Conservation (phyloP, 495 filamentous ascomycete genomes). For the Xylaria palmicola region DNA sequence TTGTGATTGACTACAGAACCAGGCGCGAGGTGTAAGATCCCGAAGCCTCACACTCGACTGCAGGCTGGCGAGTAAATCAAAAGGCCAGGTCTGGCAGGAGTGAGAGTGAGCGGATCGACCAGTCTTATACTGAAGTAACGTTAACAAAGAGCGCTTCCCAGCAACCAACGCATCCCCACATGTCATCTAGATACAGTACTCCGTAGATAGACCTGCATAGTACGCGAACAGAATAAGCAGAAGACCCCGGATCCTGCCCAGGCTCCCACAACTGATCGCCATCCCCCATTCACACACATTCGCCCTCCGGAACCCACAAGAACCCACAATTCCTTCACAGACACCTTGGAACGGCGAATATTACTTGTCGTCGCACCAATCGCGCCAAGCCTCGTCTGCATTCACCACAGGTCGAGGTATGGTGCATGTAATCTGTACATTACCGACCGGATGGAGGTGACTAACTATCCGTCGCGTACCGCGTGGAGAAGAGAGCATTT, state of each 20-base stretch:
- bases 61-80: not conserved
- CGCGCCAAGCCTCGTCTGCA: not conserved
- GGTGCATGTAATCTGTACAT: not conserved
- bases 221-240: not conserved
- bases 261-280: slow-evolving; percentile 5
- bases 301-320: not conserved
- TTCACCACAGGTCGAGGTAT: not conserved
- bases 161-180: not conserved
- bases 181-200: not conserved
- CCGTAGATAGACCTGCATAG: not conserved
- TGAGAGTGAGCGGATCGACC: not conserved
- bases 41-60: not conserved
- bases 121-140: slow-evolving; percentile 6
- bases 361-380: not conserved
- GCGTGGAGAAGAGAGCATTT: not conserved
- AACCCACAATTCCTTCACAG: slow-evolving; percentile 12
- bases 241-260: not conserved
- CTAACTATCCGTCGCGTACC: not conserved
- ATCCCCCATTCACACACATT: slow-evolving; percentile 11
- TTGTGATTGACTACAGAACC: slow-evolving; percentile 2
- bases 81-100: not conserved
- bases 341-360: not conserved
- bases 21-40: not conserved
- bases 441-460: not conserved
- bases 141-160: not conserved